These are phyloP conservation scores for Phialemoniopsis sp. DNA, from an alignment of 2,329 filamentous ascomycete species.

Conservation along the genomic window DNA sequence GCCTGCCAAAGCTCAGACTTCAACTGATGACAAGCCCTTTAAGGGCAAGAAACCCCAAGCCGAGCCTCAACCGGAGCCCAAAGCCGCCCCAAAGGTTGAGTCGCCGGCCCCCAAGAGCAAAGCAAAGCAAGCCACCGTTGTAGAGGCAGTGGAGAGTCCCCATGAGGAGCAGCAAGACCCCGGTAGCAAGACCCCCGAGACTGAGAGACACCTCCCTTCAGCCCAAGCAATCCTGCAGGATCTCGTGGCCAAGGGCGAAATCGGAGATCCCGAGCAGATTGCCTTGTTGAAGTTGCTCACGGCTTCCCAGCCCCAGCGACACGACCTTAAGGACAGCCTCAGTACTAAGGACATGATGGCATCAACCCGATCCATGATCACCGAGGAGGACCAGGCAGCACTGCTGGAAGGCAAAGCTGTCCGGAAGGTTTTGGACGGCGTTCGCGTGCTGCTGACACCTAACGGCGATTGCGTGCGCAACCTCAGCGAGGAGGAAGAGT, in stretches of 20 bases:
- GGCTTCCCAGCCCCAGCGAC: constrained; percentile 18
- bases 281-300: constrained; percentile 32
- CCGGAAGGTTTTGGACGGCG: constrained; percentile 59
- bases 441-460: constrained; percentile 69
- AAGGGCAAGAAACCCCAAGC: neutral
- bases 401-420: constrained; percentile 55
- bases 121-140: constrained; percentile 17
- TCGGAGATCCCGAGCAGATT: constrained; percentile 25
- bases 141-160: no score
- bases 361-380: constrained; percentile 42
- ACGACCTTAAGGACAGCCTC: constrained; percentile 19
- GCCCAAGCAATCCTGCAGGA: constrained; percentile 6
- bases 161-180: no score
- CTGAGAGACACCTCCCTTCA: no score
- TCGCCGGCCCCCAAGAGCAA: constrained; percentile 18
- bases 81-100: constrained; percentile 11
- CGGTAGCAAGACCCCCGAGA: no score
- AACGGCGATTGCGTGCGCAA: constrained; percentile 74
- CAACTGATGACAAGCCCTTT: neutral
- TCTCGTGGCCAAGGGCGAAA: constrained; percentile 18
- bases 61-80: neutral
- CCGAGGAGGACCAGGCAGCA: constrained; percentile 48
- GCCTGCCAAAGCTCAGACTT: neutral
- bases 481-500: constrained; percentile 64
- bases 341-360: constrained; percentile 22